These are phyloP conservation scores for Magnusiomyces tetraspermus DNA, from an alignment of 1,139 yeast species.

Conservation along the genomic window DNA sequence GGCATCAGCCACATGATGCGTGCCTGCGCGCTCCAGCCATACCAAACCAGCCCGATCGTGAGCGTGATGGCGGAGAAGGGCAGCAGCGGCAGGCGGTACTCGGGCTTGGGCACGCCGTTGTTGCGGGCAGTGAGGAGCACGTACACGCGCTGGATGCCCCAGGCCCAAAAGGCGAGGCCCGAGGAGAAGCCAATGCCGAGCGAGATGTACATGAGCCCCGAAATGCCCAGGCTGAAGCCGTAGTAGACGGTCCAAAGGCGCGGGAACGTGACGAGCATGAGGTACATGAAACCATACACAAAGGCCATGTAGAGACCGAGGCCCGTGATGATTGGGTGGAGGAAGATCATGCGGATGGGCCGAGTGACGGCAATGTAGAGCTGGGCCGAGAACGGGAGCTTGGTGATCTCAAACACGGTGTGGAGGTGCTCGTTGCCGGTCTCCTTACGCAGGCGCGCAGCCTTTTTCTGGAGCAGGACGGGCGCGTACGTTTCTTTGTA, in stretches of 20 bases:
- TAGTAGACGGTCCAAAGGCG: constrained; percentile 40
- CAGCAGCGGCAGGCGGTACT: constrained; percentile 43
- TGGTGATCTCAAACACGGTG: constrained; percentile 45
- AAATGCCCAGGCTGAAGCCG: constrained; percentile 41
- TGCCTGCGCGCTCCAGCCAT: constrained; percentile 54
- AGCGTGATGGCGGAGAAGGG: constrained; percentile 33
- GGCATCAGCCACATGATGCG: constrained; percentile 47
- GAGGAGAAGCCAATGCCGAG: constrained; percentile 43
- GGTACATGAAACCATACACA: constrained; percentile 53
- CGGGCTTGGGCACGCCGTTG: constrained; percentile 50
- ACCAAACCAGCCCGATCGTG: constrained; percentile 49
- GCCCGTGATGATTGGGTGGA: constrained; percentile 57
- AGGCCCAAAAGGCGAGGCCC: constrained; percentile 42
- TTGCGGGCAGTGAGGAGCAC: constrained; percentile 33
- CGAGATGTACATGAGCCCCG: constrained; percentile 50
- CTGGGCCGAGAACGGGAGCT: constrained; percentile 20
- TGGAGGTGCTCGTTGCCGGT: constrained; percentile 53
- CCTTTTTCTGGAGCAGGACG: constrained; percentile 48
- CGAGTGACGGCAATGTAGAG: constrained; percentile 36
- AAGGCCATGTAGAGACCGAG: constrained; percentile 56
- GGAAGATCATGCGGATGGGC: constrained; percentile 43
- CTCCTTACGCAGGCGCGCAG: constrained; percentile 45
- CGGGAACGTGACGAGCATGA: constrained; percentile 53
- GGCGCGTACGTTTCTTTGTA: constrained; percentile 70
- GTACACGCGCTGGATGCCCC: constrained; percentile 36